Base-by-base conservation (phyloP, 257 asterid species). In the Avicennia marina region DNA sequence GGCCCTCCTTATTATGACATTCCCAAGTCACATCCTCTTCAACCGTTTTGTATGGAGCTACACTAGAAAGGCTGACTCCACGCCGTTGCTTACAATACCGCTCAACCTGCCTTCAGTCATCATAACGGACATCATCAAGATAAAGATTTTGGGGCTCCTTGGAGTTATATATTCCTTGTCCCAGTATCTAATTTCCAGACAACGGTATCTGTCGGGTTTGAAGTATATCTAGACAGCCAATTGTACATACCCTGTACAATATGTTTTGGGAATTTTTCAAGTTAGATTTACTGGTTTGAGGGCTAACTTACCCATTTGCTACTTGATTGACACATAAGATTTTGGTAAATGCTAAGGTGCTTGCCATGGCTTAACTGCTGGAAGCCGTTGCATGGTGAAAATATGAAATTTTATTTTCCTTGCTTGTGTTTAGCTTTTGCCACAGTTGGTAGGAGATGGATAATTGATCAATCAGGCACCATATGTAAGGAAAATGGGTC, bases 21-120 rank as follows among this genome's bases (percentile, higher is more conserved):
- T 93, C 58, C 99, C 97, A 4, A 76, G 95, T 68, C 99, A 93
- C 27, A 93, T 89, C 63, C 95, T 93, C 12, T 93, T 93, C 75
- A 89, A 84, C 62, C 76, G 85, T 5, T 93, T 93, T 40, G 97
- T 93, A 34, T 93, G 99, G 97, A 86, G 95, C 84, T 80, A 72
- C 81, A 74, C 85, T 11, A 86, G 81, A 60, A 90, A 78, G 73
- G 75, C 76, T 0, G 95, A 80, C 72, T 69, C 82, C 2, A 69
- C 66, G 61, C 87, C 95, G 0, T 69, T 93, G 83, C 82, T 89
- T 25, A 72, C 89, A 2, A 60, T 84, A 53, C 97, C 97, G 38
- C 94, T 93, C 22, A 93, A 93, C 72, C 78, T 86, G 56, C 97
- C 97, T 7, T 63, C 95, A 5, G 78, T 81, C 50, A 34, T 93